phyloP scores from a whole-genome alignment of 2,329 filamentous ascomycete genomes.

The Monosporascus sp. region DNA sequence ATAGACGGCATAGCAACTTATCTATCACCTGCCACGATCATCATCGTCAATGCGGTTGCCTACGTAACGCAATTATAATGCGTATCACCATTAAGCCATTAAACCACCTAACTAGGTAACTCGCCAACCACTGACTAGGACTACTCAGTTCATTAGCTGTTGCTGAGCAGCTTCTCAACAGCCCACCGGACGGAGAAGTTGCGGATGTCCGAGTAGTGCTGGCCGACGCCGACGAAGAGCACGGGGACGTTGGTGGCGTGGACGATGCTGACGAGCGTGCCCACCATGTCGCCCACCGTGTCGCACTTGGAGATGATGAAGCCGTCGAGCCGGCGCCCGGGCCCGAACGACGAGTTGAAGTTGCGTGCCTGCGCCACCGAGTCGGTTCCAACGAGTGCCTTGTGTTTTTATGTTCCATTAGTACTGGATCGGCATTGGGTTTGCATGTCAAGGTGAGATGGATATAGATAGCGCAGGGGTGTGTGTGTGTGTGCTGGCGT shows the following conservation, averaged over 20 bases:
- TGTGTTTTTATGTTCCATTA: no score
- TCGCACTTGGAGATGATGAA: slow-evolving; percentile 99
- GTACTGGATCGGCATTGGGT: not conserved
- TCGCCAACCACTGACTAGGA: no score
- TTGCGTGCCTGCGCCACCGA: slow-evolving; percentile 93
- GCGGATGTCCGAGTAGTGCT: slow-evolving; percentile 64
- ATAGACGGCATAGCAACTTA: no score
- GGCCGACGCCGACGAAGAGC: slow-evolving; percentile 76
- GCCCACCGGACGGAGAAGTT: slow-evolving; percentile 68
- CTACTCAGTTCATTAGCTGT: slow-evolving; percentile 27
- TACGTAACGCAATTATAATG: no score
- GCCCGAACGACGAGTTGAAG: slow-evolving; percentile 90
- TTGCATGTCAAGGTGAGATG: slow-evolving; percentile 3
- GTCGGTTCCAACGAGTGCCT: slow-evolving; percentile 90
- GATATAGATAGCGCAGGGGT: no score
- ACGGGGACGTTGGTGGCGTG: slow-evolving; percentile 96
- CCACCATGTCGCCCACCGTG: slow-evolving; percentile 99
- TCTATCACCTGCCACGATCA: no score
- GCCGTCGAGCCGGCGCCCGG: slow-evolving; percentile 75
- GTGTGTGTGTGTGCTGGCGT: no score
- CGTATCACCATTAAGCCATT: no score
- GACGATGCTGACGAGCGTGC: slow-evolving; percentile 91
- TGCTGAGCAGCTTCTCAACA: slow-evolving; percentile 59
- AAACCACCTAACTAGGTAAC: no score
- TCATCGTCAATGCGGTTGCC: no score